Evolutionary conservation across 2,329 filamentous ascomycete species (phyloP), one percentile per base, ranked within the genome.

Genomic region (Atkinsonella texensis): DNA sequence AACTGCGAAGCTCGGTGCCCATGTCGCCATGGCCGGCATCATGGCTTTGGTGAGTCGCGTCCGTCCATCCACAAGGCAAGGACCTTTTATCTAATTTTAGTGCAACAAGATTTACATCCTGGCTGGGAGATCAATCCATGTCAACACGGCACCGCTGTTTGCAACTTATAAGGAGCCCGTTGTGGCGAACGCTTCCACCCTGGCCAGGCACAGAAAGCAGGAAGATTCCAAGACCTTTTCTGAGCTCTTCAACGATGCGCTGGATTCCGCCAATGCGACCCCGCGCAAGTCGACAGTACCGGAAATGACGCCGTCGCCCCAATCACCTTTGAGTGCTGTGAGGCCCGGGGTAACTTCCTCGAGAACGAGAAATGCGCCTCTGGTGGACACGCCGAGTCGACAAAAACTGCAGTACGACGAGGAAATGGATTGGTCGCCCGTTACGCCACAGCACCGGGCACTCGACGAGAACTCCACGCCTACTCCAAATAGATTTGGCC

Each of bases 371-470:
- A 49, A 48, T 15, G 44, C 56, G 11, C 53, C 48, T 11, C 38
- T 63, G n/a, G 52, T 58, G 2, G 54, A 56, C 41, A 58, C 50
- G 12, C 55, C 58, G 1, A 48, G 18, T 4, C 44, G 43, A 12
- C 55, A 56, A 38, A 54, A 61, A 20, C 49, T 61, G 1, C 66
- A 70, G 9, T 69, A 75, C 52, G 70, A 69, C 1, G 78, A 84
- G 40, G 76, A 77, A 51, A 89, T 90, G 86, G 86, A 89, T 60
- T 88, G 85, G 81, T 78, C 81, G 2, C 83, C 83, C 0, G 80
- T 80, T 0, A 69, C 71, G 51, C 74, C 75, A n/a, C 69, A 71
- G 47, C 68, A 81, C 54, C 75, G 77, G 50, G 77, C 76, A 9
- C 81, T 82, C 60, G 74, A 70, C 53, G 66, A 73, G 44, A 64